Conservation (phyloP, 768 basidiomycete species). For the Tephrocybe sp. region DNA sequence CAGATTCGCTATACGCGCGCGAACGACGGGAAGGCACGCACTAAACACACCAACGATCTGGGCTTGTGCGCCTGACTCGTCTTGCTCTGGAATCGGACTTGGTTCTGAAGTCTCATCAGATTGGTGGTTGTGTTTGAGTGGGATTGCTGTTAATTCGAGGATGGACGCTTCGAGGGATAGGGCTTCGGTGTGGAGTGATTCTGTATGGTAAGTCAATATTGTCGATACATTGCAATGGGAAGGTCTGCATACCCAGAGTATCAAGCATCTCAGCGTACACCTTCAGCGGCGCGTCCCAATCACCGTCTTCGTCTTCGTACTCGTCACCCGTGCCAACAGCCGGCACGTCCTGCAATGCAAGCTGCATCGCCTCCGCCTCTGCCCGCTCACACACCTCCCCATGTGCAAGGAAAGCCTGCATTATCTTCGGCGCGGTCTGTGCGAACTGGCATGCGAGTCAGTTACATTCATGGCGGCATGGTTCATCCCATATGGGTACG, state of each 20-base stretch:
- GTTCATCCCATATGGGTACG: not conserved
- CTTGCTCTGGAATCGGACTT: not conserved
- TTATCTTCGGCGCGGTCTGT: conserved; percentile 45
- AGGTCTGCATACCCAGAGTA: conserved; percentile 33
- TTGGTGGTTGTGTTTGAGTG: too few species aligned
- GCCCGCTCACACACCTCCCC: conserved; percentile 41
- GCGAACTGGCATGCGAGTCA: conserved; percentile 32
- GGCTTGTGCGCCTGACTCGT: conserved; percentile 25
- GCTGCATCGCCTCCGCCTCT: conserved; percentile 43
- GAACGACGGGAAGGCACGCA: conserved; percentile 48
- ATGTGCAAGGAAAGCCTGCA: conserved; percentile 47
- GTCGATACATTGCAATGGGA: not conserved
- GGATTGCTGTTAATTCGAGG: conserved; percentile 18
- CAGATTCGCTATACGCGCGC: conserved; percentile 46
- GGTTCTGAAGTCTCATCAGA: not conserved
- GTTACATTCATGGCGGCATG: not conserved
- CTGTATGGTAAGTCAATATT: conserved; percentile 9
- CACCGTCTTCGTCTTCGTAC: conserved; percentile 6
- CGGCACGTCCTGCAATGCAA: conserved; percentile 31
- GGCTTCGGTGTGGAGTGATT: conserved; percentile 23
- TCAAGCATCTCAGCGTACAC: conserved; percentile 43
- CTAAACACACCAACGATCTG: conserved; percentile 43
- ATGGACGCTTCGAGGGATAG: conserved; percentile 26
- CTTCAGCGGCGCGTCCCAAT: conserved; percentile 40
- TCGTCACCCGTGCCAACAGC: conserved; percentile 1